A percentile compares a stretch with the other conserved stretches of the same genome.
Evolutionary conservation across 768 basidiomycete species (phyloP).

Genomic region (Heimioporus sp.): DNA sequence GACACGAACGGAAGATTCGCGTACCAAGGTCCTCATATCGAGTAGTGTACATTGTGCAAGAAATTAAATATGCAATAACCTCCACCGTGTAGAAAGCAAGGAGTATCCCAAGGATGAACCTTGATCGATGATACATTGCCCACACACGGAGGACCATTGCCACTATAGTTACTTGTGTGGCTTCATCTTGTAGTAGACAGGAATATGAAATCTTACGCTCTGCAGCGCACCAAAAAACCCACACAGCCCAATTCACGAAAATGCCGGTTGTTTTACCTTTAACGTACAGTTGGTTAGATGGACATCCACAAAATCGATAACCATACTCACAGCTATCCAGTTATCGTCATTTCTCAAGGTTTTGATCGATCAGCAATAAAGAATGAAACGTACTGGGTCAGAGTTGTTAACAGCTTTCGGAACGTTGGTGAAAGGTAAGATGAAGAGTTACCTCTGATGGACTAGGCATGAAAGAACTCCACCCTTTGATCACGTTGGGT

Average conservation of each 20-base stretch:
- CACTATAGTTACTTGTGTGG: neutral
- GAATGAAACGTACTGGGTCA: neutral
- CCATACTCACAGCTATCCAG: neutral
- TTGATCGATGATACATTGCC: neutral
- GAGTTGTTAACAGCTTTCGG: no score
- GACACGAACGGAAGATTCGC: no score
- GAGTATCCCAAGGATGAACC: neutral
- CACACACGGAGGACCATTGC: constrained; percentile 1
- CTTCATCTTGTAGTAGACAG: neutral
- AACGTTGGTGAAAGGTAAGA: neutral
- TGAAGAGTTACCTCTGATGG: neutral
- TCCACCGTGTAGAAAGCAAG: neutral
- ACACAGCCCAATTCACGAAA: neutral
- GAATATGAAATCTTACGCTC: neutral
- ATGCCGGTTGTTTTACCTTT: neutral
- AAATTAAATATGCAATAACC: neutral
- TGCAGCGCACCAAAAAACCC: neutral
- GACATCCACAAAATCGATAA: neutral
- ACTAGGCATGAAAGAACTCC: neutral
- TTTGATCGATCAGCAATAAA: neutral
- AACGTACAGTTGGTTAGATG: neutral
- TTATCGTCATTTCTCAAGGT: neutral
- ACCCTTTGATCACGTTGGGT: neutral
- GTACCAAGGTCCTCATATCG: no score
- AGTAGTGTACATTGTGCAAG: neutral